Evolutionary conservation across 441 rosid genomes (phyloP), one percentile per base, ranked within the genome.

Genomic region (Populus hybrid): DNA sequence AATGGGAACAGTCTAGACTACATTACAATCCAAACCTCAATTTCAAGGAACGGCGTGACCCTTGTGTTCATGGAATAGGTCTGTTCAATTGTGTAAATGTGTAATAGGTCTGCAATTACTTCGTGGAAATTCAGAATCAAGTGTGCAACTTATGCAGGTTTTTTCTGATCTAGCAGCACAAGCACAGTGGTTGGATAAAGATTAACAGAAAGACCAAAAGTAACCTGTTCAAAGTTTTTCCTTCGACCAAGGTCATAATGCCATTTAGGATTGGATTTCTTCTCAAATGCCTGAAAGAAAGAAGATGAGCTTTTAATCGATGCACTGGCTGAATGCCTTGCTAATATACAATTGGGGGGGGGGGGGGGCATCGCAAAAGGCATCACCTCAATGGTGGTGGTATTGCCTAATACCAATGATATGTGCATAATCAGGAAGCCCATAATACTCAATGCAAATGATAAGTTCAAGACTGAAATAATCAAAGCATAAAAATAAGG

Each of bases 371-470:
- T 42, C 16, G 78, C 30, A 42, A 69, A 78, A 78, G 32, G 63
- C 40, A 75, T 80, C 85, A 93, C 99, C 98, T 95, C 98, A 82
- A 95, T 92, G 69, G 97, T 93, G 36, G 98, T 86, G 40, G 90
- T 90, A 82, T 95, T 93, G 65, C 87, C 88, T 8, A 77, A 71
- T 57, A 90, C 94, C 74, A 95, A 79, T 36, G 90, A 75, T 64
- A 91, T 72, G 84, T 93, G 99, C 95, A 93, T 89, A 65, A 92
- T 87, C 61, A 93, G 84, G 89, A 95, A 93, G 81, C 99, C 98
- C 86, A 95, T 16, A 24, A 93, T 80, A 82, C 99, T 95, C 82
- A 91, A 79, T 28, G 90, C 90, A 73, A 95, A 95, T 75, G 99
- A 92, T 71, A 93, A 82, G 89, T 93, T 92, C 85, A 95, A 82